These are phyloP conservation scores for Xanthoparmelia taractica DNA, from an alignment of 495 filamentous ascomycete genomes.

Conservation along the genomic window DNA sequence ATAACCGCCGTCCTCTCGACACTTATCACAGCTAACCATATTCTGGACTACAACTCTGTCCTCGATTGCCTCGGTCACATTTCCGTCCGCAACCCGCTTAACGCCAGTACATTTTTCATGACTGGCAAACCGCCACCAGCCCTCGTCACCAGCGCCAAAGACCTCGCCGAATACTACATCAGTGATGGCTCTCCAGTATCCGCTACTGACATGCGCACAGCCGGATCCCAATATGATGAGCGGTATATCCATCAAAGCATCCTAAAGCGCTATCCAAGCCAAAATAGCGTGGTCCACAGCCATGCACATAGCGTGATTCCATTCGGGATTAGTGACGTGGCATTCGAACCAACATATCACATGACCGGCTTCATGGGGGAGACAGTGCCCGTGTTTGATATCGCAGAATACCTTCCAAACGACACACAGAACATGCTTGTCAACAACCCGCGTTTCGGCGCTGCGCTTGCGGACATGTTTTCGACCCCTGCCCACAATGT, in stretches of 20 bases:
- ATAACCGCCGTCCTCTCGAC: neutral
- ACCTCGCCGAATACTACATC: neutral
- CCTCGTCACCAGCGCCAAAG: neutral
- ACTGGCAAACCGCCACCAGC: neutral
- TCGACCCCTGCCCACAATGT: neutral
- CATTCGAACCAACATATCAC: neutral
- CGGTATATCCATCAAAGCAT: neutral
- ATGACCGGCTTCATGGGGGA: neutral
- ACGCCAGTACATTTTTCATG: neutral
- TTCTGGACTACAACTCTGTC: slow-evolving; percentile 4
- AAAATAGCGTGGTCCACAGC: neutral
- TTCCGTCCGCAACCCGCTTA: neutral
- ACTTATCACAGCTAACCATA: slow-evolving; percentile 11
- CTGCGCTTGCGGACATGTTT: slow-evolving; percentile 28
- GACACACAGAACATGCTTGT: slow-evolving; percentile 39
- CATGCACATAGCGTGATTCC: neutral
- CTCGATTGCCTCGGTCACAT: slow-evolving; percentile 1
- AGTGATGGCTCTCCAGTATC: neutral
- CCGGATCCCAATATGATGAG: neutral
- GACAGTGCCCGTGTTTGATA: slow-evolving; percentile 33
- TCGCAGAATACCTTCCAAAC: slow-evolving; percentile 24
- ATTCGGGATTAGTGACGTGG: neutral
- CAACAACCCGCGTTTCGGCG: slow-evolving; percentile 30
- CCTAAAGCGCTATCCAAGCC: neutral
- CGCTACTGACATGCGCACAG: neutral